Conservation (phyloP, 2,329 filamentous ascomycete species). For the Neophaeococcomyces aloes region DNA sequence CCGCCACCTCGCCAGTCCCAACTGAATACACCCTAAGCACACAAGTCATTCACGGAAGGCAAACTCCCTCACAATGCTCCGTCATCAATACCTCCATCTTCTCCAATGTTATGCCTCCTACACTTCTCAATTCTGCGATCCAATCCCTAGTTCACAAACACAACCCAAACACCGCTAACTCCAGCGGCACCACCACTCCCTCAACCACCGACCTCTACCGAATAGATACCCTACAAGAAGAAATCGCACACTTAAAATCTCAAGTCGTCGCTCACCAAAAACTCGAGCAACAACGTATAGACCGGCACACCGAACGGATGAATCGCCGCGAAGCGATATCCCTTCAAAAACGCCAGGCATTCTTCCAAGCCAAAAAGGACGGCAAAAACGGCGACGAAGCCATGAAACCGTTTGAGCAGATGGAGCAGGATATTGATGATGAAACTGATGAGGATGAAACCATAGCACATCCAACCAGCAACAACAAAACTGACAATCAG, state of each 20-base stretch:
- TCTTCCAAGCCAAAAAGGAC: slow-evolving; percentile 36
- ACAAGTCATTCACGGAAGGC: slow-evolving; percentile 5
- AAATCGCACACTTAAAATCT: slow-evolving; percentile 31
- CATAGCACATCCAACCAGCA: not conserved
- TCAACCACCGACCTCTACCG: slow-evolving; percentile 21
- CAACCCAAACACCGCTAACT: slow-evolving; percentile 7
- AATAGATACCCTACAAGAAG: slow-evolving; percentile 26
- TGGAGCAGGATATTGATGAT: slow-evolving; percentile 25
- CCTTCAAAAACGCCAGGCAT: slow-evolving; percentile 32
- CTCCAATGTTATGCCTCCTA: slow-evolving; percentile 17
- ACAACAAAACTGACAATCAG: not conserved
- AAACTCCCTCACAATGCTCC: slow-evolving; percentile 11
- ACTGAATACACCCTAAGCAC: slow-evolving; percentile 30
- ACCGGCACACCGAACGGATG: slow-evolving; percentile 27
- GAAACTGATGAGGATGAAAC: slow-evolving; percentile 25
- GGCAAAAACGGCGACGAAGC: slow-evolving; percentile 30
- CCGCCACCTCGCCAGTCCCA: slow-evolving; percentile 27
- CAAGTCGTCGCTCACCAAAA: slow-evolving; percentile 23
- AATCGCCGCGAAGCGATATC: slow-evolving; percentile 32
- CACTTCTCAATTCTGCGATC: slow-evolving; percentile 20
- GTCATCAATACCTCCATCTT: slow-evolving; percentile 22
- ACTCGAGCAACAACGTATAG: slow-evolving; percentile 31
- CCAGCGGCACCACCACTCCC: slow-evolving; percentile 18
- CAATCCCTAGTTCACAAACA: slow-evolving; percentile 10
- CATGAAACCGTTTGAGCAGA: slow-evolving; percentile 29